Evolutionary conservation across 2,329 filamentous ascomycete genomes (phyloP), one percentile per base, ranked within the genome.

Genomic region (Pseudocercospora crystallina): DNA sequence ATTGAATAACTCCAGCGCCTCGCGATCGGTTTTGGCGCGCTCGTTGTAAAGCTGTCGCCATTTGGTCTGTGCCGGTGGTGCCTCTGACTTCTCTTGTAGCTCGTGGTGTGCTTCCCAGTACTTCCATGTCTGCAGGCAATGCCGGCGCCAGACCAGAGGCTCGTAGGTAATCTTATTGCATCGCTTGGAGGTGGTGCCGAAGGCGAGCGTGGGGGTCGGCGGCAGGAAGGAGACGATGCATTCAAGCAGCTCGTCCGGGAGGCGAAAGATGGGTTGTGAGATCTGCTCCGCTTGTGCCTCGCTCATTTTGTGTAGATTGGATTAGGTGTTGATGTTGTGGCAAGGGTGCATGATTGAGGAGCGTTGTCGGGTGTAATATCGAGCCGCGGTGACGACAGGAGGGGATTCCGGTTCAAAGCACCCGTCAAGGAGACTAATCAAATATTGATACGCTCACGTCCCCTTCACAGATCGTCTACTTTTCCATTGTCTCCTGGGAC

Each of bases 201-300:
- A 65, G 72, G 76, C 70, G 37, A 79, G 68, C 30, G 80, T 73
- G 34, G 75, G 75, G 38, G 61, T 61, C 8, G 81, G 77, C 42
- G 77, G 72, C 43, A 83, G 74, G 65, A 83, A 83, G 56, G 79
- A 77, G 59, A 96, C 78, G 59, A 97, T 87, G 46, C 85, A 80
- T 66, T 89, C 83, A 62, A 97, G 78, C 56, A 97, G 81, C 74
- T 99, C 94, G 70, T 92, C 87, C 35, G 91, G 91, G 32, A 94
- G 76, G 14, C 42, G 47, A 39, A 56, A 55, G 34, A 65, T 55
- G 10, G 40, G 34, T 7, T 26, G 20, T 7, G 20, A 26, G 7
- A 7, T 4, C 20, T 26, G 20, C 7, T 26, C 20, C 20, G 20
- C 20, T 26, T 3, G 4, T 26, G 20, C 7, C 20, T 26, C 4